Conservation (phyloP, 108 stramenopile genomes). For the Cyclotella atomus region DNA sequence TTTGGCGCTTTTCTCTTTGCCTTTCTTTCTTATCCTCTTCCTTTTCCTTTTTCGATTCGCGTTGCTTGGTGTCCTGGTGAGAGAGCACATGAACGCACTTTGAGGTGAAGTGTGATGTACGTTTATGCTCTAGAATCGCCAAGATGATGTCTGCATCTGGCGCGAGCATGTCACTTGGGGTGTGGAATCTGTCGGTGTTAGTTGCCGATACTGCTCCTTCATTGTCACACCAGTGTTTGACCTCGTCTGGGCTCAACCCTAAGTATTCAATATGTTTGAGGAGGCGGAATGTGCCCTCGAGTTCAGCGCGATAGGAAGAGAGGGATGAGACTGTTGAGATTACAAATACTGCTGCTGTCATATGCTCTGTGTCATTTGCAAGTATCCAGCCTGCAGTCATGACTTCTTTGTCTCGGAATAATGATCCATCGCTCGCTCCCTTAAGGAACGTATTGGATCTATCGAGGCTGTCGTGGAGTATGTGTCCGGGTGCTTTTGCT, state of each 20-base stretch:
- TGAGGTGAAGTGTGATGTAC: too few species aligned
- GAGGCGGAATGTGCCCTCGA: too few species aligned
- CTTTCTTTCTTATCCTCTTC: neutral
- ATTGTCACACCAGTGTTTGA: too few species aligned
- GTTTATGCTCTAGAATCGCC: too few species aligned
- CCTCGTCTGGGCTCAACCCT: neutral
- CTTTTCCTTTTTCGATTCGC: neutral
- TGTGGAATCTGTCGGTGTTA: neutral
- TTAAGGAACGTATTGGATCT: too few species aligned
- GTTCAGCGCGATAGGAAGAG: neutral
- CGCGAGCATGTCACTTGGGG: neutral
- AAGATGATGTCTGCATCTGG: neutral
- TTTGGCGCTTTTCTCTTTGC: neutral
- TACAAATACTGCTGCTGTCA: neutral
- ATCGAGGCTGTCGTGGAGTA: too few species aligned
- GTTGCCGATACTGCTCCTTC: too few species aligned
- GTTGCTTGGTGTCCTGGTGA: slow-evolving; percentile 11
- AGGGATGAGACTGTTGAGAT: neutral
- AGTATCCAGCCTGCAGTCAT: slow-evolving; percentile 19
- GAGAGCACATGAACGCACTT: neutral
- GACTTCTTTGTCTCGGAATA: neutral
- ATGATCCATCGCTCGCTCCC: too few species aligned
- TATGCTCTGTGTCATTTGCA: neutral
- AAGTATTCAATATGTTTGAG: slow-evolving; percentile 10
- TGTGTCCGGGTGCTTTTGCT: too few species aligned